These are phyloP conservation scores for Amniculicola lignicola DNA, from an alignment of 495 filamentous ascomycete genomes.

Conservation along the genomic window DNA sequence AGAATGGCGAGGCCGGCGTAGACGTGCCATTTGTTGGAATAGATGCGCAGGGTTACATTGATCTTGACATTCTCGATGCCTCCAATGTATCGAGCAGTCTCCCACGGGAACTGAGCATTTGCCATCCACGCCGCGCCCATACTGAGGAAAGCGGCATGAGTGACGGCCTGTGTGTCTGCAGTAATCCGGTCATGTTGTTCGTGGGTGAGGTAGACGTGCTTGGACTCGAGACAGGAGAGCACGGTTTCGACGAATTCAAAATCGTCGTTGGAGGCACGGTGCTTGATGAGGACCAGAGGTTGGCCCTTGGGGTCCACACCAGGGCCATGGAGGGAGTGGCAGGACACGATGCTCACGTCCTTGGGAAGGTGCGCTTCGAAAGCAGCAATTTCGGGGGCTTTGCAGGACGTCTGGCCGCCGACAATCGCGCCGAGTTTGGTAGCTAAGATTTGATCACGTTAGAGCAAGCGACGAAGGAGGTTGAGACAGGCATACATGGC, in stretches of 20 bases:
- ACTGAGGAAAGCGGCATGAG: slow-evolving; percentile 91
- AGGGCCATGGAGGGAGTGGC: slow-evolving; percentile 94
- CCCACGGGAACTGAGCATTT: slow-evolving; percentile 93
- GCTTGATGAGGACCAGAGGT: slow-evolving; percentile 87
- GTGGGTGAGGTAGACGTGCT: slow-evolving; percentile 80
- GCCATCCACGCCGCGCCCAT: slow-evolving; percentile 98
- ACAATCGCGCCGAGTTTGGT: slow-evolving; percentile 93
- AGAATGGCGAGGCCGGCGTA: slow-evolving; percentile 96
- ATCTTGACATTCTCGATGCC: slow-evolving; percentile 99
- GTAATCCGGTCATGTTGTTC: slow-evolving; percentile 92
- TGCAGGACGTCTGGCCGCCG: slow-evolving; percentile 96
- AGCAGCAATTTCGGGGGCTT: slow-evolving; percentile 90
- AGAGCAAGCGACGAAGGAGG: not conserved
- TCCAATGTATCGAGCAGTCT: slow-evolving; percentile 84
- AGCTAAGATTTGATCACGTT: slow-evolving; percentile 52
- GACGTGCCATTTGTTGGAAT: slow-evolving; percentile 98
- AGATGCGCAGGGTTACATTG: slow-evolving; percentile 94
- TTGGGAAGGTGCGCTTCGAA: slow-evolving; percentile 83
- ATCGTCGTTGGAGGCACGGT: slow-evolving; percentile 75
- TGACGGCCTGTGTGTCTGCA: slow-evolving; percentile 96
- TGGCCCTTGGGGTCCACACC: slow-evolving; percentile 82
- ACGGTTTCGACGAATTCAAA: slow-evolving; percentile 75
- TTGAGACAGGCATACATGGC: slow-evolving; percentile 68
- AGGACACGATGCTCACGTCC: slow-evolving; percentile 92
- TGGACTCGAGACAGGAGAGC: slow-evolving; percentile 75